Percentiles rank a stretch among this genome's conserved stretches.
phyloP scores from a whole-genome alignment of 352 stramenopile genomes.

The Globisporangium mamillatum region DNA sequence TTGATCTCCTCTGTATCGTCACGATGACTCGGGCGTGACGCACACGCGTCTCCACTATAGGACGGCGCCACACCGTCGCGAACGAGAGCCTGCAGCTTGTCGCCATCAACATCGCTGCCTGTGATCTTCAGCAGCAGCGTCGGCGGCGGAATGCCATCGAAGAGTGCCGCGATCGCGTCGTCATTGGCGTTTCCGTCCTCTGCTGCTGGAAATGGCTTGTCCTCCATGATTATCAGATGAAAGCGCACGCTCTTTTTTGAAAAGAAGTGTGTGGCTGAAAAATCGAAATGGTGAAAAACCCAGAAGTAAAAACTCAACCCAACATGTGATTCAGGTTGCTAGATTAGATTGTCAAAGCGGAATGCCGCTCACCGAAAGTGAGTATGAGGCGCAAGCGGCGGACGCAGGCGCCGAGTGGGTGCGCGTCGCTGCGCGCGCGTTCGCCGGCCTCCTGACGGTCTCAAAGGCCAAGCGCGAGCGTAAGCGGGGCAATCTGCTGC shows the following conservation, averaged over 20 bases:
- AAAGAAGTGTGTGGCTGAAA: not conserved
- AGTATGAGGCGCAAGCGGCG: not conserved
- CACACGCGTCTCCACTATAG: not conserved
- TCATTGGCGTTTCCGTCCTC: not conserved
- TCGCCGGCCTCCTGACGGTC: slow-evolving; percentile 42
- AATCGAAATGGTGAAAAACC: not conserved
- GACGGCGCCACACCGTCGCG: not conserved
- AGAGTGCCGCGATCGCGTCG: not conserved
- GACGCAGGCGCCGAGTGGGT: slow-evolving; percentile 36
- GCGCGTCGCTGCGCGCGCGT: slow-evolving; percentile 44
- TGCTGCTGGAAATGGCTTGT: not conserved
- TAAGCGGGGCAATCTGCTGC: slow-evolving; percentile 28
- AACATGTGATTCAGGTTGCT: no score
- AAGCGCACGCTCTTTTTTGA: not conserved
- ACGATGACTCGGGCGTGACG: not conserved
- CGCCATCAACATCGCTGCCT: no score
- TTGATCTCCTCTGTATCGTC: not conserved
- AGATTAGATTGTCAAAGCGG: no score
- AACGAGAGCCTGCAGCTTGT: not conserved
- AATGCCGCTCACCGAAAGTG: slow-evolving; percentile 1
- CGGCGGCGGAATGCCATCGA: not conserved
- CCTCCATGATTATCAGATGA: not conserved
- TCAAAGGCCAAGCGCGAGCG: slow-evolving; percentile 68
- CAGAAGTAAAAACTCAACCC: not conserved
- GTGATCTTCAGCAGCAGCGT: not conserved